Base-by-base conservation (phyloP, 1,139 yeast species). In the Pichia sp. region DNA sequence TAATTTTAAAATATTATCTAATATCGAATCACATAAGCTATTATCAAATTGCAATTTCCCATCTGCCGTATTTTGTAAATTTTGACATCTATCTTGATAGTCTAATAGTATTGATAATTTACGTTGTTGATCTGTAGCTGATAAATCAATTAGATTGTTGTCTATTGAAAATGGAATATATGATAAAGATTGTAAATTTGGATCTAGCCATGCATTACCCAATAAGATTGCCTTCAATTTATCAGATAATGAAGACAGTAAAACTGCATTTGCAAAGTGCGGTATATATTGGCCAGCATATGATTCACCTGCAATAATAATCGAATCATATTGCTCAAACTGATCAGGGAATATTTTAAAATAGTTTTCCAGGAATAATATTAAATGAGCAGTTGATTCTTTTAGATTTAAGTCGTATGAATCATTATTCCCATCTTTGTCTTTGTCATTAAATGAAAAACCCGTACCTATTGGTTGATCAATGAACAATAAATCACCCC, bases 391-490 rank as follows among this genome's bases (percentile, higher is more conserved):
- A 0, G 83, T 78, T 3, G 84, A 76, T 34, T 76, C 74, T 38
- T 68, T 69, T 48, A 92, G 71, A 53, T 85, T 88, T 36, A 68
- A 69, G 46, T 81, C 80, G 56, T 74, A 84, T 4, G 22, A 32
- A 32, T 32, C 36, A 18, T 32, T 16, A 16, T 32, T 32, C 9
- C 36, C 36, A 11, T 32, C 36, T 2, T 18, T 11, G 18, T 32
- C 36, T 3, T 66, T 66, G 42, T 73, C 72, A 0, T 82, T 71
- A 52, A 72, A 78, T 50, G 95, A 85, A 64, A 85, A 87, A 0
- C 98, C 99, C 2, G 96, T 89, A 3, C 97, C 97, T 18, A 85
- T 80, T 0, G 99, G 98, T 66, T 92, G 97, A 66, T 92, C 99
- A 16, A 94, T 82, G 64, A 85, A 92, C 11, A 92, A 73, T 47